Conservation (phyloP, 2,329 filamentous ascomycete genomes). For the Calonectria naviculata region DNA sequence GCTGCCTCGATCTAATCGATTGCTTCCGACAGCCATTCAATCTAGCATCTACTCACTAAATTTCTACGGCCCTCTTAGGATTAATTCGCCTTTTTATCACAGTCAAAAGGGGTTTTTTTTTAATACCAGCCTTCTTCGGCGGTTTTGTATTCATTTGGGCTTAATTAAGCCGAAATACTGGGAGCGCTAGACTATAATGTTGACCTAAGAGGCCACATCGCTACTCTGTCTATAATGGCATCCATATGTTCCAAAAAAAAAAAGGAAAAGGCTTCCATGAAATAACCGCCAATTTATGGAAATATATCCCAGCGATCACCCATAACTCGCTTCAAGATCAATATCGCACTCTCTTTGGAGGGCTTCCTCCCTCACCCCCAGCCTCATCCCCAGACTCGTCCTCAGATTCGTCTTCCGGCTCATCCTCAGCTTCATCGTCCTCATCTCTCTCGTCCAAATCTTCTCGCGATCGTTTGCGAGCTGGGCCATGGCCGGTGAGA, state of each 20-base stretch:
- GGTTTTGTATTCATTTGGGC: background rate
- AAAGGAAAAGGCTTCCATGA: background rate
- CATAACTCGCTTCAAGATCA: background rate
- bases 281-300: background rate
- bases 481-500: background rate
- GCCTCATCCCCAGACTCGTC: background rate
- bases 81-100: too few relatives aligned
- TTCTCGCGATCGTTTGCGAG: slow-evolving; percentile 9
- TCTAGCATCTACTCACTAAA: too few relatives aligned
- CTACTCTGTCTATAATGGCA: background rate
- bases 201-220: background rate
- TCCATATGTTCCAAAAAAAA: slow-evolving; percentile 2
- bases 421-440: background rate
- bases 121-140: background rate
- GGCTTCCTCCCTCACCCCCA: background rate
- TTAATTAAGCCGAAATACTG: background rate
- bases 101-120: too few relatives aligned
- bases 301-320: background rate
- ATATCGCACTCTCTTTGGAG: background rate
- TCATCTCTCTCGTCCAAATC: background rate
- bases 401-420: background rate
- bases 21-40: too few relatives aligned
- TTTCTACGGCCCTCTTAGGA: too few relatives aligned
- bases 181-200: background rate
- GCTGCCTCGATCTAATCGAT: too few relatives aligned